A percentile compares a stretch with the other conserved stretches of the same genome.
These are phyloP conservation scores for Suillus americanus DNA, from an alignment of 768 basidiomycete genomes.

Conservation along the genomic window DNA sequence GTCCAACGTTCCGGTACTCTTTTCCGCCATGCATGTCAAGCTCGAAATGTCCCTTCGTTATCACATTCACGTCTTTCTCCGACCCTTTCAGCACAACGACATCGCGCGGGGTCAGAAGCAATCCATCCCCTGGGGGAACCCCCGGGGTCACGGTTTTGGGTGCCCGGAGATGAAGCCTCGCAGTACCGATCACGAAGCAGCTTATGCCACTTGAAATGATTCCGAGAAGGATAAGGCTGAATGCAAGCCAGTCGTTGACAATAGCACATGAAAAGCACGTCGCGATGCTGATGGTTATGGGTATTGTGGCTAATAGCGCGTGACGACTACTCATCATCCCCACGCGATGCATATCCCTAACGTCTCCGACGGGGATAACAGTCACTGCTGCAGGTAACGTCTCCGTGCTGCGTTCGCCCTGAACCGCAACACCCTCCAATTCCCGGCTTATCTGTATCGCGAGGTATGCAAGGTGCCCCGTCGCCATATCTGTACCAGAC, in stretches of 20 bases:
- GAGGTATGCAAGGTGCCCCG: constrained; percentile 31
- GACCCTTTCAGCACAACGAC: constrained; percentile 31
- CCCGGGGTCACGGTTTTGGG: constrained; percentile 21
- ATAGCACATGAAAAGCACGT: constrained; percentile 26
- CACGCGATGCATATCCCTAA: constrained; percentile 18
- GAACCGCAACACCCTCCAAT: background rate
- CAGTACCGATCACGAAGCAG: constrained; percentile 31
- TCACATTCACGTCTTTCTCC: constrained; percentile 30
- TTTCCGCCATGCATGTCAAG: constrained; percentile 17
- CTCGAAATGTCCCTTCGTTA: constrained; percentile 32
- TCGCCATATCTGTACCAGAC: constrained; percentile 30
- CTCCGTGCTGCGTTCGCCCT: constrained; percentile 12
- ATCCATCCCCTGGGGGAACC: constrained; percentile 32
- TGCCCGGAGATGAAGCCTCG: constrained; percentile 18
- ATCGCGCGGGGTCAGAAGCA: constrained; percentile 23
- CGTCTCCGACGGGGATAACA: constrained; percentile 21
- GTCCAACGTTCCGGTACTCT: constrained; percentile 22
- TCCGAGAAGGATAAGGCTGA: constrained; percentile 33
- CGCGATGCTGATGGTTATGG: constrained; percentile 23
- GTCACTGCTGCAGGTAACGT: constrained; percentile 21
- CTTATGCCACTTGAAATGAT: constrained; percentile 32
- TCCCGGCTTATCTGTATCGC: constrained; percentile 18
- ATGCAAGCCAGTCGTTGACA: constrained; percentile 30
- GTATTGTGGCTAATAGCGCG: constrained; percentile 22
- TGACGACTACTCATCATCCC: constrained; percentile 3